These are phyloP conservation scores for Rhodotorula babjevae DNA, from an alignment of 768 basidiomycete species.

Conservation along the genomic window DNA sequence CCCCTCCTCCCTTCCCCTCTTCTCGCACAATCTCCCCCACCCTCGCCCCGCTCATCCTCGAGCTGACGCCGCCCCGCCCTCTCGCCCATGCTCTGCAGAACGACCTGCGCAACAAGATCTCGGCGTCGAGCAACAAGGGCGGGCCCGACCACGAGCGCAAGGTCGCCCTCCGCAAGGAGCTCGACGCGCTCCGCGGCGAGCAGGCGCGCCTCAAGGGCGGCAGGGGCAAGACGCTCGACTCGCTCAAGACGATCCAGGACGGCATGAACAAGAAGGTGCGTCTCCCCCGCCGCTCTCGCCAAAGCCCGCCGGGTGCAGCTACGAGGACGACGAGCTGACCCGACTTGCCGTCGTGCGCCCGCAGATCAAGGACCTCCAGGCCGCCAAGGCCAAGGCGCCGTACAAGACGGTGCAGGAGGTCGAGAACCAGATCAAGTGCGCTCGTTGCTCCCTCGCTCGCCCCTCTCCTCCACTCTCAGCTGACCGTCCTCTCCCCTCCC, in stretches of 20 bases:
- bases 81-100: conserved; percentile 54
- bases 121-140: conserved; percentile 56
- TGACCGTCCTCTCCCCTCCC: background rate
- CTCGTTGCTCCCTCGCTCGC: background rate
- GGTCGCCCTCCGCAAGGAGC: conserved; percentile 67
- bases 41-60: conserved; percentile 1
- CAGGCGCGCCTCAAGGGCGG: conserved; percentile 73
- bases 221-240: conserved; percentile 66
- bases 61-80: background rate
- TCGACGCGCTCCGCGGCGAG: conserved; percentile 69
- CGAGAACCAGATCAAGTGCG: conserved; percentile 78
- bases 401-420: conserved; percentile 81
- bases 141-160: conserved; percentile 65
- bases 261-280: conserved; percentile 72
- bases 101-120: conserved; percentile 70
- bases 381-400: conserved; percentile 67
- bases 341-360: too few relatives aligned
- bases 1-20: conserved; percentile 4
- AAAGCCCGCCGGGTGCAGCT: background rate
- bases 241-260: conserved; percentile 74
- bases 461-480: too few relatives aligned
- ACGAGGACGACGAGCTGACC: background rate
- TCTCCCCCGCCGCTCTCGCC: too few relatives aligned
- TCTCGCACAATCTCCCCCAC: background rate
- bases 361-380: conserved; percentile 80